Evolutionary conservation across 352 stramenopile species (phyloP).

Genomic region (Phytopythium chamaehyphon): DNA sequence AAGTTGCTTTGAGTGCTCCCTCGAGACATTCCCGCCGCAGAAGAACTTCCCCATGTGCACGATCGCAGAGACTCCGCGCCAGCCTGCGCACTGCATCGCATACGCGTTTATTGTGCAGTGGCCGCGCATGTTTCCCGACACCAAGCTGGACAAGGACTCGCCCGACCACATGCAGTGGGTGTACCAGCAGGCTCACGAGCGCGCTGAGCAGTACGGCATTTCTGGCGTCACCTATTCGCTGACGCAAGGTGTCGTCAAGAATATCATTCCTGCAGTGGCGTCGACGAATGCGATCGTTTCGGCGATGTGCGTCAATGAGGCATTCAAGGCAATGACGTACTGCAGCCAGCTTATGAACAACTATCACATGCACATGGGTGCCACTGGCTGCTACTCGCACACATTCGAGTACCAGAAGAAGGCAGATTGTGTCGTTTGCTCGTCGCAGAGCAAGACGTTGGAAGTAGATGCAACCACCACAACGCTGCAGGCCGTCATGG

Average conservation of each 20-base stretch:
- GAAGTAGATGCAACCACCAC: constrained; percentile 38
- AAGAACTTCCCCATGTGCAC: constrained; percentile 97
- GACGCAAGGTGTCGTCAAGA: constrained; percentile 97
- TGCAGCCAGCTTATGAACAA: constrained; percentile 96
- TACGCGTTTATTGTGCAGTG: constrained; percentile 96
- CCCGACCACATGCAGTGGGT: constrained; percentile 98
- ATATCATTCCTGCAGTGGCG: constrained; percentile 97
- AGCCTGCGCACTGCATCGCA: constrained; percentile 97
- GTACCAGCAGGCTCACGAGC: constrained; percentile 87
- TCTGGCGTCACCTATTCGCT: constrained; percentile 95
- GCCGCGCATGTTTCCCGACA: constrained; percentile 92
- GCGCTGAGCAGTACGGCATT: constrained; percentile 94
- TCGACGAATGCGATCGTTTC: constrained; percentile 96
- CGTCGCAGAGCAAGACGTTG: constrained; percentile 60
- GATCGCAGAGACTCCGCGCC: constrained; percentile 94
- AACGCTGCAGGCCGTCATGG: constrained; percentile 61
- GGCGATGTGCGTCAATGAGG: constrained; percentile 96
- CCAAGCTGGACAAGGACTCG: constrained; percentile 95
- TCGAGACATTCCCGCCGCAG: constrained; percentile 96
- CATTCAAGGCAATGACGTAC: constrained; percentile 96
- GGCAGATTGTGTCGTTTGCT: constrained; percentile 82
- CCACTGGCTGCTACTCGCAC: constrained; percentile 93
- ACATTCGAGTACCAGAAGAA: constrained; percentile 97
- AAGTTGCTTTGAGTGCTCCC: constrained; percentile 98
- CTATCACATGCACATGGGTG: constrained; percentile 99